Conservation (phyloP, 2,329 filamentous ascomycete genomes). For the Trichoderma breve region DNA sequence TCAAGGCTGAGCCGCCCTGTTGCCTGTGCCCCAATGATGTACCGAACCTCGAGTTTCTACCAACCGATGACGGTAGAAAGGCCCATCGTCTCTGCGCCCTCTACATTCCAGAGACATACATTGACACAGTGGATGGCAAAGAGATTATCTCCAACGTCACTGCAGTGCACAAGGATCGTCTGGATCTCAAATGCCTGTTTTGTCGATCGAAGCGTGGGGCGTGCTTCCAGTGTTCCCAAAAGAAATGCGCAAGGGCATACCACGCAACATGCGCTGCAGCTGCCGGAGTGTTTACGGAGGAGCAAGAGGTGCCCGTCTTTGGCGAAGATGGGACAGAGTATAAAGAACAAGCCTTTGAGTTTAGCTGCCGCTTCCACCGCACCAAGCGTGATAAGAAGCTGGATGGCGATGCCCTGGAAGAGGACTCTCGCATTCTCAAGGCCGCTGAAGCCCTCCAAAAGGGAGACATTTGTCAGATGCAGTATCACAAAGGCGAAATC, state of each 20-base stretch:
- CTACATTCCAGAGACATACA: conserved; percentile 89
- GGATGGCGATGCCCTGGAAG: conserved; percentile 67
- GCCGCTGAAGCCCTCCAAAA: conserved; percentile 66
- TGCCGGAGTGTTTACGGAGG: conserved; percentile 87
- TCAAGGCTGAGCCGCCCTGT: conserved; percentile 74
- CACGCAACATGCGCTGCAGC: conserved; percentile 92
- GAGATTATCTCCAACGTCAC: conserved; percentile 76
- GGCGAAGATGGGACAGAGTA: conserved; percentile 90
- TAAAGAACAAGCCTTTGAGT: conserved; percentile 85
- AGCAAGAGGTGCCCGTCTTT: conserved; percentile 80
- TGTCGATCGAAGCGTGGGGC: conserved; percentile 93
- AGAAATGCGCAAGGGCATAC: conserved; percentile 90
- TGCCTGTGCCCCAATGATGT: conserved; percentile 91
- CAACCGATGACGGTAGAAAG: conserved; percentile 82
- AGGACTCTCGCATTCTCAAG: conserved; percentile 64
- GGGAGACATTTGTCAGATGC: conserved; percentile 82
- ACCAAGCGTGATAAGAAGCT: conserved; percentile 79
- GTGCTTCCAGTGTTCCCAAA: conserved; percentile 93
- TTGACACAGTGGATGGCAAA: conserved; percentile 67
- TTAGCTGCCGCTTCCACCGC: conserved; percentile 91
- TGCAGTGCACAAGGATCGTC: conserved; percentile 79
- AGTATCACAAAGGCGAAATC: conserved; percentile 80
- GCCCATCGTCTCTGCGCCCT: conserved; percentile 86
- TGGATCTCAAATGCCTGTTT: conserved; percentile 91
- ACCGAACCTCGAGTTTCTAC: conserved; percentile 74